Conservation (phyloP, 371 early-diverging fungal genomes). For the Blakeslea trispora region DNA sequence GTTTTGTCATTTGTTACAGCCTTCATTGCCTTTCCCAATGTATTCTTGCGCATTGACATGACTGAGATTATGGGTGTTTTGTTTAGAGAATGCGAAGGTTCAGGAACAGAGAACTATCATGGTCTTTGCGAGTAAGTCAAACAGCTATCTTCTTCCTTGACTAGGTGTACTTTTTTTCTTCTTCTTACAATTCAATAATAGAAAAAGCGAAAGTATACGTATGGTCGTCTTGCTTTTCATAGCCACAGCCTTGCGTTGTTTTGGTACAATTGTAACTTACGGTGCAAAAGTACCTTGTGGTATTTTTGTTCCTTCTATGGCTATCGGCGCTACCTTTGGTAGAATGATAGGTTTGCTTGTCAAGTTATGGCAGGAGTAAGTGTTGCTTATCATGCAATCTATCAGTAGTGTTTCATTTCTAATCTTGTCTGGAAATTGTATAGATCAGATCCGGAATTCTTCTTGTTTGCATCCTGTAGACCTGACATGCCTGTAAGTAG, state of each 20-base stretch:
- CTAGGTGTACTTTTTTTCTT: too few relatives aligned
- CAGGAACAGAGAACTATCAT: conserved; percentile 57
- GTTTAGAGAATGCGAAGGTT: conserved; percentile 82
- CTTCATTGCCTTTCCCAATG: conserved; percentile 74
- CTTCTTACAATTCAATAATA: background rate
- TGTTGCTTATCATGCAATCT: background rate
- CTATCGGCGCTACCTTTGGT: conserved; percentile 92
- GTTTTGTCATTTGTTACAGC: conserved; percentile 75
- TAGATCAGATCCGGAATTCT: conserved; percentile 66
- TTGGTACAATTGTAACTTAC: conserved; percentile 75
- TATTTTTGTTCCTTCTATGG: conserved; percentile 95
- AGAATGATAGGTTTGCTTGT: conserved; percentile 87
- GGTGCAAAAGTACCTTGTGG: conserved; percentile 90
- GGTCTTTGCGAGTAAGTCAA: conserved; percentile 66
- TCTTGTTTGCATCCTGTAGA: conserved; percentile 75
- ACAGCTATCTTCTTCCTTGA: too few relatives aligned
- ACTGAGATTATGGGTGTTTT: conserved; percentile 82
- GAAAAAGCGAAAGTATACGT: conserved; percentile 31
- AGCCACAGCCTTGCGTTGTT: conserved; percentile 68
- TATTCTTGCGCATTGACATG: conserved; percentile 84
- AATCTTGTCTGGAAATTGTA: background rate
- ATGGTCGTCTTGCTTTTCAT: conserved; percentile 58
- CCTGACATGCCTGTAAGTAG: conserved; percentile 68
- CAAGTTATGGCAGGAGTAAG: conserved; percentile 58
- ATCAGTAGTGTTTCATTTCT: background rate